Evolutionary conservation across 179 eudicot genomes (phyloP).

Genomic region (Beta lomatogona): DNA sequence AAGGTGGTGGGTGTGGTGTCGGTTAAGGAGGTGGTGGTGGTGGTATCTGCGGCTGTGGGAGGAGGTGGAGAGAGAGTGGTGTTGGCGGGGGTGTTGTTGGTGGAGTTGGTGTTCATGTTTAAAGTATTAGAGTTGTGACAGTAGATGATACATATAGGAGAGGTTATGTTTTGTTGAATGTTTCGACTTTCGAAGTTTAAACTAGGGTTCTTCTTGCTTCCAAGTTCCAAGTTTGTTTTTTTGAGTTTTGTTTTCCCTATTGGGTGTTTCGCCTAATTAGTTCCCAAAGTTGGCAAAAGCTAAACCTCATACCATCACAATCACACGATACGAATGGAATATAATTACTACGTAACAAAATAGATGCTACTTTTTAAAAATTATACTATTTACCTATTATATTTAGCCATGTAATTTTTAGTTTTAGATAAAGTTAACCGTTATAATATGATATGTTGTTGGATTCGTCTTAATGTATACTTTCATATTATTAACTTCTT

Average conservation of each 20-base stretch:
- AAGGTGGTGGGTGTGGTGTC: conserved; percentile 36
- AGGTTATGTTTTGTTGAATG: neutral
- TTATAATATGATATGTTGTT: too few species aligned
- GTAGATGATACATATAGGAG: neutral
- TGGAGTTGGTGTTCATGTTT: neutral
- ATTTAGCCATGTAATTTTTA: too few species aligned
- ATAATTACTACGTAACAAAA: too few species aligned
- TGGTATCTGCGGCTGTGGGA: conserved; percentile 32
- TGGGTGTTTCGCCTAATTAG: too few species aligned
- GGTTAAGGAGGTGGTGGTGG: conserved; percentile 28
- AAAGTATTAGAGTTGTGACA: neutral
- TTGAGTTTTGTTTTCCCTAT: neutral
- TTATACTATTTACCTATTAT: too few species aligned
- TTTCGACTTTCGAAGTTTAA: neutral
- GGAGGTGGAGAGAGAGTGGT: neutral
- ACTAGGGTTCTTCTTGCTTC: neutral
- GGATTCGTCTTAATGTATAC: too few species aligned
- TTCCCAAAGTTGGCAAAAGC: too few species aligned
- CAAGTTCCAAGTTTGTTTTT: neutral
- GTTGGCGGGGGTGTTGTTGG: conserved; percentile 12
- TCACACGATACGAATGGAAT: too few species aligned
- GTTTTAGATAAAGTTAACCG: too few species aligned
- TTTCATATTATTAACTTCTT: too few species aligned
- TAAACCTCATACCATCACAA: too few species aligned
- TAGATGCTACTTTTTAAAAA: too few species aligned